These are phyloP conservation scores for Aspergillus haitiensis DNA, from an alignment of 495 filamentous ascomycete species.

Conservation along the genomic window DNA sequence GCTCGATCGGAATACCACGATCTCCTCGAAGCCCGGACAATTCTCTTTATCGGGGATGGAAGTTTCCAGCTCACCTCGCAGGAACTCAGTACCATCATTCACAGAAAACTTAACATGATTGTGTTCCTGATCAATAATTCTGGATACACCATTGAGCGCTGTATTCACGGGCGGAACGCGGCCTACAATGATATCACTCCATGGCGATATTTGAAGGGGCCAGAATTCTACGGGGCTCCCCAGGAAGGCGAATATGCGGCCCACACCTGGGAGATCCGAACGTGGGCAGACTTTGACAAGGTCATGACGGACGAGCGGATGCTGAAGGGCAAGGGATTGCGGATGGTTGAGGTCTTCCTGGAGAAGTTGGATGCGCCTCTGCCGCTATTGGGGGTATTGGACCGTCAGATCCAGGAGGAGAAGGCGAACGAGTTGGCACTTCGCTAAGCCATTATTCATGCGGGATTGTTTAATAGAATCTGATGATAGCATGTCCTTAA, in stretches of 20 bases:
- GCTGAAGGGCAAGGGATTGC: constrained; percentile 34
- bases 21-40: constrained; percentile 33
- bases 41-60: constrained; percentile 80
- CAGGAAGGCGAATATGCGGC: constrained; percentile 18
- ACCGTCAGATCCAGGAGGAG: constrained; percentile 13
- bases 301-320: constrained; percentile 28
- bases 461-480: no score
- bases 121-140: constrained; percentile 74
- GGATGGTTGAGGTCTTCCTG: constrained; percentile 39
- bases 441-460: not conserved
- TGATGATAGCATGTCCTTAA: no score
- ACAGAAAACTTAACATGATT: constrained; percentile 62
- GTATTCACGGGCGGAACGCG: constrained; percentile 66
- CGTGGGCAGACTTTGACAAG: constrained; percentile 20
- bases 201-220: constrained; percentile 57
- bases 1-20: constrained; percentile 14
- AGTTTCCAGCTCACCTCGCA: constrained; percentile 76
- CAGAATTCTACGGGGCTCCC: constrained; percentile 35
- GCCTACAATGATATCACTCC: constrained; percentile 67
- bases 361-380: constrained; percentile 30
- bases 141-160: constrained; percentile 71
- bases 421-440: constrained; percentile 6
- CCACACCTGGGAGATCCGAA: constrained; percentile 19
- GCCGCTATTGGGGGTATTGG: constrained; percentile 18
- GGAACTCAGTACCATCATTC: constrained; percentile 73